Conservation (phyloP, 78 protist species). For the Dictyostelium capitatum region DNA sequence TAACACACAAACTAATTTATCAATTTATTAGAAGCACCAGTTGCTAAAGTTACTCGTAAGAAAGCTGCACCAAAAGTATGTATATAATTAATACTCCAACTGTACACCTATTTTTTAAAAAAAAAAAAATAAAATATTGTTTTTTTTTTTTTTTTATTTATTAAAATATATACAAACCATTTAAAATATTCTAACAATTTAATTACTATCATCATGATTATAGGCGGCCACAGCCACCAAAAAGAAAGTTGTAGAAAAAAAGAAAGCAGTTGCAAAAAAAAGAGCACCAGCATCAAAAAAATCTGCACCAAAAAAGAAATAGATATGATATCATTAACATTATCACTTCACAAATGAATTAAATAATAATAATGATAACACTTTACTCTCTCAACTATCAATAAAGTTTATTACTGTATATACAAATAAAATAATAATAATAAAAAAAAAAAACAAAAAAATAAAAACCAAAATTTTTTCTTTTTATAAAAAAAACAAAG, state of each 20-base stretch:
- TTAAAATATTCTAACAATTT: not conserved
- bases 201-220: not conserved
- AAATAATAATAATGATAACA: too few species aligned
- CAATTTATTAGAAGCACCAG: not conserved
- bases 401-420: not conserved
- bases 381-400: too few species aligned
- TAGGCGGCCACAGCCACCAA: not conserved
- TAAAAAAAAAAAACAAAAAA: not conserved
- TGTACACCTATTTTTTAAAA: not conserved
- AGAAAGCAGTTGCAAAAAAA: not conserved
- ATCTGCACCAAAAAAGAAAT: not conserved
- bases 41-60: constrained; percentile 2
- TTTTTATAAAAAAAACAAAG: not conserved
- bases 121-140: not conserved
- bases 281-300: not conserved
- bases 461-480: not conserved
- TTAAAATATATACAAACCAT: not conserved
- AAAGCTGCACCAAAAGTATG: not conserved
- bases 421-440: not conserved
- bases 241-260: not conserved
- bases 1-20: not conserved
- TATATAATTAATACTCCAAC: too few species aligned
- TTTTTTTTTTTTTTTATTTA: not conserved
- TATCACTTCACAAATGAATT: too few species aligned
- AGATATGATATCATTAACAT: not conserved